Conservation (phyloP, 768 basidiomycete genomes). For the Phlebiopsis flavidoalba region DNA sequence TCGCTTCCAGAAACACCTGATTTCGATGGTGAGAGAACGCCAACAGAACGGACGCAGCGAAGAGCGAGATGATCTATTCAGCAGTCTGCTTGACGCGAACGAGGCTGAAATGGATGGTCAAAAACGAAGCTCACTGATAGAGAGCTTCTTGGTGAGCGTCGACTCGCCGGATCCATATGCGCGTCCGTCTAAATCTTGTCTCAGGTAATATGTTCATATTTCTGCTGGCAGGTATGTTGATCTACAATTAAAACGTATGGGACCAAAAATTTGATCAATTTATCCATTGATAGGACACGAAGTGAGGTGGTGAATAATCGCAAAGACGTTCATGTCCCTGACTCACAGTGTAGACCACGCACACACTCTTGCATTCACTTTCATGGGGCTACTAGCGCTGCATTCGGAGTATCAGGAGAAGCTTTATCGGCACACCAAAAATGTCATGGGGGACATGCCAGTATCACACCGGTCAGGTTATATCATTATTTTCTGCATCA, state of each 20-base stretch:
- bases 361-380: slow-evolving; percentile 28
- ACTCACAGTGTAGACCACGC: slow-evolving; percentile 25
- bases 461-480: slow-evolving; percentile 23
- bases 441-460: slow-evolving; percentile 21
- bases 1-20: slow-evolving; percentile 36
- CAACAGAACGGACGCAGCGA: slow-evolving; percentile 29
- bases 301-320: slow-evolving; percentile 22
- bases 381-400: slow-evolving; percentile 34
- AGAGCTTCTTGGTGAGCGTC: slow-evolving; percentile 42
- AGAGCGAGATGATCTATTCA: slow-evolving; percentile 47
- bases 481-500: slow-evolving; percentile 30
- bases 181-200: slow-evolving; percentile 1
- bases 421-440: slow-evolving; percentile 27
- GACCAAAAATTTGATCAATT: not conserved
- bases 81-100: slow-evolving; percentile 46
- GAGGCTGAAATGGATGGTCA: slow-evolving; percentile 24
- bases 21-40: slow-evolving; percentile 48
- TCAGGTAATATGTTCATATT: slow-evolving; percentile 36
- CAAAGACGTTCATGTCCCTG: not conserved
- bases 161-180: slow-evolving; percentile 4
- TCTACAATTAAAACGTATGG: not conserved
- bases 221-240: slow-evolving; percentile 44
- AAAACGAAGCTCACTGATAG: slow-evolving; percentile 18
- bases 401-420: slow-evolving; percentile 36
- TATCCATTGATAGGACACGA: slow-evolving; percentile 32